phyloP scores from a whole-genome alignment of 495 filamentous ascomycete species.

The Venustampulla echinocandica region DNA sequence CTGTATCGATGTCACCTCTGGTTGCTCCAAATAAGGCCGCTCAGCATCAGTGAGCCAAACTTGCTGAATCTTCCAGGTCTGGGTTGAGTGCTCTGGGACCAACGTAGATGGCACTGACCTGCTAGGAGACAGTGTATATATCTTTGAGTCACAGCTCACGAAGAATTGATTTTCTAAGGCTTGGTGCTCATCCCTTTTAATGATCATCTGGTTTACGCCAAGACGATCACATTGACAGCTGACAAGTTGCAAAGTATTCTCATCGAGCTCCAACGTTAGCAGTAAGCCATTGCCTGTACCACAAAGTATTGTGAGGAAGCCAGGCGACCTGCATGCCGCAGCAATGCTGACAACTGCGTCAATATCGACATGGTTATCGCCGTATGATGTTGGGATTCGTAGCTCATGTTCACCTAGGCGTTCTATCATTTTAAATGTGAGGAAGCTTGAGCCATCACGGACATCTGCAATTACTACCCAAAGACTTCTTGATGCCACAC shows the following conservation, averaged over 20 bases:
- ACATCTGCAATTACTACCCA: constrained; percentile 14
- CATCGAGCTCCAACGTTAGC: constrained; percentile 12
- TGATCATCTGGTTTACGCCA: constrained; percentile 10
- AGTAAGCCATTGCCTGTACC: constrained; percentile 18
- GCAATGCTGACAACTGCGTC: constrained; percentile 19
- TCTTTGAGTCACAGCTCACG: constrained; percentile 18
- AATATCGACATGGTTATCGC: neutral
- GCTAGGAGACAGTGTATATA: constrained; percentile 5
- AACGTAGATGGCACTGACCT: neutral
- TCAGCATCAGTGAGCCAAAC: constrained; percentile 22
- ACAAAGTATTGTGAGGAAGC: constrained; percentile 7
- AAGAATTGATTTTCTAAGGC: constrained; percentile 10
- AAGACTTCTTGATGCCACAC: neutral
- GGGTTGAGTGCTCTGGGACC: neutral
- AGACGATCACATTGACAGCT: constrained; percentile 7
- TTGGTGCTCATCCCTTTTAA: constrained; percentile 6
- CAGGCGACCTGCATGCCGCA: neutral
- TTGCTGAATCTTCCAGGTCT: constrained; percentile 7
- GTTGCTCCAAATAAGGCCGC: constrained; percentile 11
- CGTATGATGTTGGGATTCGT: neutral
- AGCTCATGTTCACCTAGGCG: neutral
- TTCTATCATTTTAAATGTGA: constrained; percentile 7
- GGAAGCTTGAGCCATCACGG: neutral
- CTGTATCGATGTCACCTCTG: constrained; percentile 12
- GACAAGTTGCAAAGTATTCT: constrained; percentile 4